Evolutionary conservation across 2,329 filamentous ascomycete species (phyloP), one percentile per base, ranked within the genome.

Genomic region (Pestalotiopsis sp.): DNA sequence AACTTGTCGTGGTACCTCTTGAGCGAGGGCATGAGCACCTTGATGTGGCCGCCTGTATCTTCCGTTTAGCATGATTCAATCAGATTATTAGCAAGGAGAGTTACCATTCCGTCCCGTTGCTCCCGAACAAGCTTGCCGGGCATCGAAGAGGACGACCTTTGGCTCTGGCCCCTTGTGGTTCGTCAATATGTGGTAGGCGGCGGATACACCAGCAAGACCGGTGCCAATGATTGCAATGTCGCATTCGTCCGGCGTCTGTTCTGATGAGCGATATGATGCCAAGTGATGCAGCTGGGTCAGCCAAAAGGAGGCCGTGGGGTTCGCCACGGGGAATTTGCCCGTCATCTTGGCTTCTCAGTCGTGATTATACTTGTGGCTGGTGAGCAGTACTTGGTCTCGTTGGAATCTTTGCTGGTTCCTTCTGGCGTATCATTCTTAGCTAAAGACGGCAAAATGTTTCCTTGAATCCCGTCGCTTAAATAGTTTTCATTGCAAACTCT

Each of bases 31-130:
- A 56, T 20, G 20, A 57, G 39, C 4, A 52, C 25, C n/a, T 64
- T 64, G 36, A 52, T 25, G 23, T 64, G 61, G 4, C 61, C 61
- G 12, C 61, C 61, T 64, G n/a, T 9, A 36, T 11, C 12, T 60
- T 36, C 17, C 7, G 5, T 41, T 39, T 12, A 39, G 7, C 36
- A 12, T 61, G 0, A 39, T 3, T 3, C 12, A 0, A 27, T 3
- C 12, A 0, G 14, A 27, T 4, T 17, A 3, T 17, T 17, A 36
- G 14, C 14, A 61, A 52, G 38, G 7, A 36, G 4, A 57, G 25
- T 60, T 39, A 67, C 66, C 66, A 63, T 67, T 67, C 2, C 66
- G 20, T 36, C 57, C 66, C 17, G 66, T 67, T 12, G 66, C 66
- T 2, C 66, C 66, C 5, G 66, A 67, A 27, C 66, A 67, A 6